These are phyloP conservation scores for Dipodascopsis uninucleata DNA, from an alignment of 805 yeast genomes.

Conservation along the genomic window DNA sequence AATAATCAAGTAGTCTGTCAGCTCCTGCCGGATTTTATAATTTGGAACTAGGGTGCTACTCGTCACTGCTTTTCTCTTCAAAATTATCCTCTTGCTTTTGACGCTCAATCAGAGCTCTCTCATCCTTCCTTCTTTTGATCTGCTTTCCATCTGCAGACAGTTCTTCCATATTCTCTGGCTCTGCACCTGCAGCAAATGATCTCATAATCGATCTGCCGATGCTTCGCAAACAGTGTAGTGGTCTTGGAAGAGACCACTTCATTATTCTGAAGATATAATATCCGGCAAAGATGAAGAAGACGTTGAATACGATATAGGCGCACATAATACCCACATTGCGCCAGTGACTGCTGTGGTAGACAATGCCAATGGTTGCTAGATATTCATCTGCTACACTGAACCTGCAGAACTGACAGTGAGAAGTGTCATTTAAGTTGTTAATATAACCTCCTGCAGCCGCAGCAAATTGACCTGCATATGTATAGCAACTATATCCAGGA, in stretches of 20 bases:
- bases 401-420: constrained; percentile 26
- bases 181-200: too few species aligned
- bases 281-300: constrained; percentile 25
- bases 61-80: too few species aligned
- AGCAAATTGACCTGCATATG: constrained; percentile 56
- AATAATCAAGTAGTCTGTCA: too few species aligned
- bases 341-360: constrained; percentile 51
- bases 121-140: too few species aligned
- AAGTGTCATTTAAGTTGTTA: constrained; percentile 55
- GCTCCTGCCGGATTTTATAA: too few species aligned
- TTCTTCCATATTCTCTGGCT: too few species aligned
- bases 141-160: too few species aligned
- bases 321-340: constrained; percentile 59
- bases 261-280: constrained; percentile 14
- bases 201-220: too few species aligned
- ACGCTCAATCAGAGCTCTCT: too few species aligned
- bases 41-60: too few species aligned
- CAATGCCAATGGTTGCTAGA: constrained; percentile 38
- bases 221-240: too few species aligned
- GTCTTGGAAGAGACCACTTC: constrained; percentile 15
- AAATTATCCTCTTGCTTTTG: too few species aligned
- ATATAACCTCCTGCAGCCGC: constrained; percentile 41
- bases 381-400: constrained; percentile 22
- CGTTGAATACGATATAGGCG: constrained; percentile 44
- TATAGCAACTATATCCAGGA: constrained; percentile 51